phyloP scores from a whole-genome alignment of 345 rosid species.

The Anacardium occidentale region DNA sequence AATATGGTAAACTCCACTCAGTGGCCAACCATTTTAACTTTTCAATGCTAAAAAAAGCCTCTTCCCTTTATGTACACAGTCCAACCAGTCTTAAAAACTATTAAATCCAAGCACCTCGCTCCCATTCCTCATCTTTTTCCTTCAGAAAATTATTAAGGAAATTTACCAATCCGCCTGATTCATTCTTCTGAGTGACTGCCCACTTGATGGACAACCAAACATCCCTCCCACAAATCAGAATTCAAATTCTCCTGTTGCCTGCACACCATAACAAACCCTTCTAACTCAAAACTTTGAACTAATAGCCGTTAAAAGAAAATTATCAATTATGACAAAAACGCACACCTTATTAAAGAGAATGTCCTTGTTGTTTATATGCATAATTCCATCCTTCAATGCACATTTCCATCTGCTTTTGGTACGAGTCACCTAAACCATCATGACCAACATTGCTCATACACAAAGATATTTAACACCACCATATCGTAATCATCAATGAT shows the following conservation, averaged over 20 bases:
- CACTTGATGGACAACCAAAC: slow-evolving; percentile 14
- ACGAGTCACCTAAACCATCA: slow-evolving; percentile 69
- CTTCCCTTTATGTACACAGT: slow-evolving; percentile 61
- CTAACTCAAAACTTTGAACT: neutral
- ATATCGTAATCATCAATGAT: neutral
- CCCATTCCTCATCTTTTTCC: slow-evolving; percentile 31
- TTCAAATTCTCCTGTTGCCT: slow-evolving; percentile 95
- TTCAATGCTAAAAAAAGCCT: slow-evolving; percentile 35
- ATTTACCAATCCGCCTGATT: slow-evolving; percentile 18
- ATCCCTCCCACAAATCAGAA: slow-evolving; percentile 52
- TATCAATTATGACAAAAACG: neutral
- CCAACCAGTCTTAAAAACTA: slow-evolving; percentile 22
- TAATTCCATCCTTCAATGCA: slow-evolving; percentile 89
- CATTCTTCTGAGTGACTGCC: slow-evolving; percentile 19
- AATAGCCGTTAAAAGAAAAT: neutral
- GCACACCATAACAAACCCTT: slow-evolving; percentile 23
- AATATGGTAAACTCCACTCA: slow-evolving; percentile 21
- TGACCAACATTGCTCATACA: neutral
- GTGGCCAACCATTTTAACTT: slow-evolving; percentile 23
- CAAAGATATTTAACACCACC: neutral
- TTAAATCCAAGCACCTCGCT: slow-evolving; percentile 26
- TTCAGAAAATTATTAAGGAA: slow-evolving; percentile 26
- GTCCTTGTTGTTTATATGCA: slow-evolving; percentile 95
- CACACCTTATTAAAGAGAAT: slow-evolving; percentile 89
- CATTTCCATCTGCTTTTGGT: slow-evolving; percentile 98